Conservation (phyloP, 495 filamentous ascomycete species). For the Lophiostoma macrostomum region DNA sequence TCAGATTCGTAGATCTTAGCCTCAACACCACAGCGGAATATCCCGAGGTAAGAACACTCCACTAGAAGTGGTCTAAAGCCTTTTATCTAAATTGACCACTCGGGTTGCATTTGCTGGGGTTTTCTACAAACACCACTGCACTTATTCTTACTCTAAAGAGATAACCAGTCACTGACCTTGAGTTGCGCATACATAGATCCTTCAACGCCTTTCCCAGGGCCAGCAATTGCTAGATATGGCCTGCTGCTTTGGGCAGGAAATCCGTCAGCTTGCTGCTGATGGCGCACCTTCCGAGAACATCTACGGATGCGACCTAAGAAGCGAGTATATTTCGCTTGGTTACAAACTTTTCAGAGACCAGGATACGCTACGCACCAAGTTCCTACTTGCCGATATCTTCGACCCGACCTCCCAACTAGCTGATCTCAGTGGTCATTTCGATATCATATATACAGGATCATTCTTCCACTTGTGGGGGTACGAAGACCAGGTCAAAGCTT, state of each 20-base stretch:
- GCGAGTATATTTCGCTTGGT: slow-evolving; percentile 46
- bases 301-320: slow-evolving; percentile 45
- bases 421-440: slow-evolving; percentile 46
- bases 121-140: too few species aligned
- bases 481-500: slow-evolving; percentile 50
- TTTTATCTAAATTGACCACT: too few species aligned
- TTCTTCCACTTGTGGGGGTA: slow-evolving; percentile 63
- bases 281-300: slow-evolving; percentile 35
- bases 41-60: too few species aligned
- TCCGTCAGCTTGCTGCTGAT: slow-evolving; percentile 23
- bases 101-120: too few species aligned
- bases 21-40: slow-evolving; percentile 6
- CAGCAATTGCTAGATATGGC: slow-evolving; percentile 18
- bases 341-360: slow-evolving; percentile 51
- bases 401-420: slow-evolving; percentile 42
- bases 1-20: slow-evolving; percentile 12
- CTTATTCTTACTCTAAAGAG: too few species aligned
- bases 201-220: slow-evolving; percentile 5
- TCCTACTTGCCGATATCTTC: slow-evolving; percentile 55
- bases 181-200: slow-evolving; percentile 1
- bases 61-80: too few species aligned
- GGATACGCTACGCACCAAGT: slow-evolving; percentile 44
- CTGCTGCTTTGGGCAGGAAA: slow-evolving; percentile 27
- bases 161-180: too few species aligned
- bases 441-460: slow-evolving; percentile 54